phyloP scores from a whole-genome alignment of 305 asterid species.

The Striga hermonthica region DNA sequence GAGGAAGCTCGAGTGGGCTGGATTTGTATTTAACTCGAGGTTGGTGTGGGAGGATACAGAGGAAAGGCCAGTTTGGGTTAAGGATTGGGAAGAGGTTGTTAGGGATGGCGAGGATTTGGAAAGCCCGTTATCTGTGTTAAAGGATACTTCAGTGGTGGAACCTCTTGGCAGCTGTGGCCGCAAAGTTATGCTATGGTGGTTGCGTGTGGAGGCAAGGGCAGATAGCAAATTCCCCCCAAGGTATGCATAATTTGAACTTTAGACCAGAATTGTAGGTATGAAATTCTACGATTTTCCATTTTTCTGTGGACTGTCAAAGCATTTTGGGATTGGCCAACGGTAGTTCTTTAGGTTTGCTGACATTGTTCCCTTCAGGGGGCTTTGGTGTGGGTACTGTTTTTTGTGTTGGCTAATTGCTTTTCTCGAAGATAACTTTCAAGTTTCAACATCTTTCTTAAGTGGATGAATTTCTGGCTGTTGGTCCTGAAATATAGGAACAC shows the following conservation, averaged over 20 bases:
- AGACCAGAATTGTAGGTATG: conserved; percentile 20
- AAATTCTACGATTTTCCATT: conserved; percentile 24
- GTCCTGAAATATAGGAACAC: no score
- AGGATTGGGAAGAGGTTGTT: conserved; percentile 57
- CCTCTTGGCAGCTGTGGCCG: conserved; percentile 92
- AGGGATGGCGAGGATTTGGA: conserved; percentile 53
- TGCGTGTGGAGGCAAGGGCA: conserved; percentile 90
- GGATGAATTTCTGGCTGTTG: no score
- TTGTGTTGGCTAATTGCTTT: no score
- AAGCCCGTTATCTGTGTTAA: conserved; percentile 66
- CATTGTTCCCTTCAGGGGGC: background rate
- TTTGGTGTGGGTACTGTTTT: background rate
- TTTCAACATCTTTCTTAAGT: no score
- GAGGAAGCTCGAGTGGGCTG: conserved; percentile 90
- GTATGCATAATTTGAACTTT: conserved; percentile 41
- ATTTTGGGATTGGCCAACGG: background rate
- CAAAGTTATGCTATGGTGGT: conserved; percentile 85
- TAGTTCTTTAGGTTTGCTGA: conserved; percentile 8
- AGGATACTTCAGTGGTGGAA: conserved; percentile 67
- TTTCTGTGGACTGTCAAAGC: conserved; percentile 16
- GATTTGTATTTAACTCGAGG: conserved; percentile 79
- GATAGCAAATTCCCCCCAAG: conserved; percentile 93
- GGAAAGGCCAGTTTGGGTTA: conserved; percentile 73
- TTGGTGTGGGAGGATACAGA: conserved; percentile 68
- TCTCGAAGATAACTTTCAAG: no score